Evolutionary conservation across 164 flowering plant genomes (phyloP).

Genomic region (Liriodendron chinense): DNA sequence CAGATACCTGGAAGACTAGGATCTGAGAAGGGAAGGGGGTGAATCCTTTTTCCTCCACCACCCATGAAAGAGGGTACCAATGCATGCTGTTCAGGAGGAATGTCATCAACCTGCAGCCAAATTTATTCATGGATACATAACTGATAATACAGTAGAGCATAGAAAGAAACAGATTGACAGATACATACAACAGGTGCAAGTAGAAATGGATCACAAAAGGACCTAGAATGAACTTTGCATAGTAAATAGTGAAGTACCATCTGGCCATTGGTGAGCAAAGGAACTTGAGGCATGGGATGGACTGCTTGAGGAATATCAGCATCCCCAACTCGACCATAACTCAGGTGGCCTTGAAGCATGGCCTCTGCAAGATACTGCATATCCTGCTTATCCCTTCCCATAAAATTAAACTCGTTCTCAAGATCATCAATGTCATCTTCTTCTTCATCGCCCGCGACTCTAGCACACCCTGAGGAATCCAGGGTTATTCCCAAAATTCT

Average conservation of each 20-base stretch:
- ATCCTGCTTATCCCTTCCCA: constrained; percentile 27
- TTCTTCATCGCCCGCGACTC: constrained; percentile 42
- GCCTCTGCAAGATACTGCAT: constrained; percentile 34
- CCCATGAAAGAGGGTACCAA: constrained; percentile 49
- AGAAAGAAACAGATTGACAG: not conserved
- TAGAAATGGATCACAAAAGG: not conserved
- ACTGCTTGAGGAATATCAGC: constrained; percentile 33
- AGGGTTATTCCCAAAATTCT: not conserved
- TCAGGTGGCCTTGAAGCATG: constrained; percentile 37
- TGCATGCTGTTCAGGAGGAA: constrained; percentile 54
- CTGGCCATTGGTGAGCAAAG: constrained; percentile 38
- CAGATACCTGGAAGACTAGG: constrained; percentile 35
- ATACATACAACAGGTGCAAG: not conserved
- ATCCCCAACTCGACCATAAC: constrained; percentile 34
- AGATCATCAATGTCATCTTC: constrained; percentile 9
- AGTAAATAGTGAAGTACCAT: constrained; percentile 23
- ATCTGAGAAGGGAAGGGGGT: constrained; percentile 53
- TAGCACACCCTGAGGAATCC: constrained; percentile 42
- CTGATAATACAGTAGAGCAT: not conserved
- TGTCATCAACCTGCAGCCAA: constrained; percentile 41
- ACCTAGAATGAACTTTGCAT: not conserved
- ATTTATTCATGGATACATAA: not conserved
- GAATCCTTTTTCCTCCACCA: constrained; percentile 47
- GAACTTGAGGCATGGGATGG: constrained; percentile 39
- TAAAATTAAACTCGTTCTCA: constrained; percentile 25